Conservation (phyloP, 2,329 filamentous ascomycete genomes). For the Penicillium sp. region DNA sequence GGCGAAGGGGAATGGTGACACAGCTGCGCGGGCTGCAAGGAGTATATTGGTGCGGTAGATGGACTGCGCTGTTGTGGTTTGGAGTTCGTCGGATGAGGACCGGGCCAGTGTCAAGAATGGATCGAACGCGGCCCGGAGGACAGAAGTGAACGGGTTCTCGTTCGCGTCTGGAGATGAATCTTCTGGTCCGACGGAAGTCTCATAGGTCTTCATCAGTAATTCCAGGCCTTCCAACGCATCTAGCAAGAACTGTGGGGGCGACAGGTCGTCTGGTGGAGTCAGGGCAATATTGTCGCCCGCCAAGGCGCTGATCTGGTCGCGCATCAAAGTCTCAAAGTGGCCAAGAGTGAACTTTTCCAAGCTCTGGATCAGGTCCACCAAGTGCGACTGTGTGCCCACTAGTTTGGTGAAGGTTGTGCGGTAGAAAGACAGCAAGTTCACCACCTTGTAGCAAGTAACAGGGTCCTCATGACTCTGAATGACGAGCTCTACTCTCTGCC, state of each 20-base stretch:
- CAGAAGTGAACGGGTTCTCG: constrained; percentile 68
- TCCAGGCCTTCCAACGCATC: constrained; percentile 76
- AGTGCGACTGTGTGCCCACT: constrained; percentile 64
- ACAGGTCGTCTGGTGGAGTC: constrained; percentile 67
- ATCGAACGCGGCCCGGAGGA: constrained; percentile 76
- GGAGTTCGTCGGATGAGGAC: constrained; percentile 50
- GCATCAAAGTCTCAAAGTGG: constrained; percentile 77
- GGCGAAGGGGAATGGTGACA: constrained; percentile 58
- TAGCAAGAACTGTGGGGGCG: constrained; percentile 73
- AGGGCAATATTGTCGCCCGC: constrained; percentile 70
- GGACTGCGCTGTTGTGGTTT: constrained; percentile 44
- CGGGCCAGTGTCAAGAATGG: constrained; percentile 70
- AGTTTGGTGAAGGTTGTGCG: constrained; percentile 78
- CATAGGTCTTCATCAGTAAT: constrained; percentile 79
- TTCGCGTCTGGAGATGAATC: constrained; percentile 49
- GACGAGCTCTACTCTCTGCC: constrained; percentile 85
- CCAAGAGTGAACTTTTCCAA: constrained; percentile 74
- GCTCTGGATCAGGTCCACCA: constrained; percentile 65
- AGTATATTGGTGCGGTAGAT: constrained; percentile 50
- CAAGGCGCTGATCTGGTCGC: constrained; percentile 66
- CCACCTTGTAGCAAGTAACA: constrained; percentile 82
- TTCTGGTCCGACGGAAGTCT: constrained; percentile 64
- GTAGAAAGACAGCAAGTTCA: constrained; percentile 88
- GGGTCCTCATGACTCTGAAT: constrained; percentile 90
- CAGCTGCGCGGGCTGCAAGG: constrained; percentile 38